phyloP scores from a whole-genome alignment of 1,139 yeast species.

The Yamadazyma spencermartinsiae region DNA sequence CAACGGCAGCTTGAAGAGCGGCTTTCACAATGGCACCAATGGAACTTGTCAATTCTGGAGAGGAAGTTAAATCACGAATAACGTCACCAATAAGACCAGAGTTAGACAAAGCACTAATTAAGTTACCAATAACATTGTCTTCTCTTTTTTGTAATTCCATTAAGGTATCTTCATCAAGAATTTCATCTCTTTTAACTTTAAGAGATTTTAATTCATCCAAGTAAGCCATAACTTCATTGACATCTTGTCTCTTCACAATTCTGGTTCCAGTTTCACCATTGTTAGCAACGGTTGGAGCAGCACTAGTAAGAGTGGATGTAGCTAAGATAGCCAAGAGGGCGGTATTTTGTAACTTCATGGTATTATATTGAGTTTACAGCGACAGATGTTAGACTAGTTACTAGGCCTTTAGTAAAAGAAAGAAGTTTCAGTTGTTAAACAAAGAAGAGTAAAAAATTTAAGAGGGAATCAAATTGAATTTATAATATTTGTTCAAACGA shows the following conservation, averaged over 20 bases:
- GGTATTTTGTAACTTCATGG: slow-evolving; percentile 47
- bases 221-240: slow-evolving; percentile 34
- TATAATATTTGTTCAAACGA: slow-evolving; percentile 3
- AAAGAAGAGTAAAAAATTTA: neutral
- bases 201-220: slow-evolving; percentile 33
- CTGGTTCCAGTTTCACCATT: slow-evolving; percentile 18
- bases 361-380: neutral
- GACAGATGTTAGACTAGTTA: neutral
- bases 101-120: slow-evolving; percentile 37
- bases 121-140: slow-evolving; percentile 36
- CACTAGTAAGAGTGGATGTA: slow-evolving; percentile 38
- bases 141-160: slow-evolving; percentile 39
- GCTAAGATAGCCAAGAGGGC: slow-evolving; percentile 46
- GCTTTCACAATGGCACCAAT: slow-evolving; percentile 30
- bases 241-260: slow-evolving; percentile 40
- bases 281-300: slow-evolving; percentile 37
- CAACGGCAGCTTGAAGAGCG: slow-evolving; percentile 37
- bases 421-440: slow-evolving; percentile 1
- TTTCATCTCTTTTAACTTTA: slow-evolving; percentile 37
- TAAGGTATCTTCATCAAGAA: slow-evolving; percentile 29
- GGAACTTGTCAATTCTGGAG: slow-evolving; percentile 28
- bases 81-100: slow-evolving; percentile 44
- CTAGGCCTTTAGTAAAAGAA: slow-evolving; percentile 1
- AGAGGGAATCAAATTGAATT: slow-evolving; percentile 4
- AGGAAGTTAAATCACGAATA: slow-evolving; percentile 37